A percentile compares a stretch with the other conserved stretches of the same genome.
Evolutionary conservation across 257 asterid genomes (phyloP).

Genomic region (Solanum lignicaule): DNA sequence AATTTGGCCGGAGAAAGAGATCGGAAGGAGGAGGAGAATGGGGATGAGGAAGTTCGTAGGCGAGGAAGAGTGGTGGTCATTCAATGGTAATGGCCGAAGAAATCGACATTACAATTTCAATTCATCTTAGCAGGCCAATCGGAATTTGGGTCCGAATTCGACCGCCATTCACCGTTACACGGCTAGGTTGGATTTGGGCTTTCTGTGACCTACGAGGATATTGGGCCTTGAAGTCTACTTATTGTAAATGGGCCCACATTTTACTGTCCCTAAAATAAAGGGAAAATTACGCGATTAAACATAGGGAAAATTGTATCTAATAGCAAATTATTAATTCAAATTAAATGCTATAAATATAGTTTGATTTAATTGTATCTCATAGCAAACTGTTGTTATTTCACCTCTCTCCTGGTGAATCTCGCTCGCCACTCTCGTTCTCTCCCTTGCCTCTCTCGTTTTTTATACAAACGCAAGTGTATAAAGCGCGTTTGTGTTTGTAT

Average conservation of each 20-base stretch:
- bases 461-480: no score
- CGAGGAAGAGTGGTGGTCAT: conserved; percentile 1
- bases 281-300: no score
- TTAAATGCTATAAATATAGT: no score
- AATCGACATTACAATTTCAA: background rate
- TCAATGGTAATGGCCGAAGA: background rate
- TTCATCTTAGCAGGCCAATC: background rate
- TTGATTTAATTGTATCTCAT: no score
- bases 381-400: no score
- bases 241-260: background rate
- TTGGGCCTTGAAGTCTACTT: background rate
- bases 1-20: background rate
- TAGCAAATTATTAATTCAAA: no score
- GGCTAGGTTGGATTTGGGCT: background rate
- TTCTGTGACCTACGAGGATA: background rate
- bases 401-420: no score
- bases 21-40: background rate
- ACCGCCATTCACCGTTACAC: background rate
- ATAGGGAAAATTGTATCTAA: no score
- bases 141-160: background rate
- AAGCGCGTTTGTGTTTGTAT: no score
- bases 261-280: background rate
- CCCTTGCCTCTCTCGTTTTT: no score
- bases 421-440: no score
- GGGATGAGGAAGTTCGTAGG: background rate